These are phyloP conservation scores for Hebeloma cylindrosporum DNA, from an alignment of 768 basidiomycete genomes.

Conservation along the genomic window DNA sequence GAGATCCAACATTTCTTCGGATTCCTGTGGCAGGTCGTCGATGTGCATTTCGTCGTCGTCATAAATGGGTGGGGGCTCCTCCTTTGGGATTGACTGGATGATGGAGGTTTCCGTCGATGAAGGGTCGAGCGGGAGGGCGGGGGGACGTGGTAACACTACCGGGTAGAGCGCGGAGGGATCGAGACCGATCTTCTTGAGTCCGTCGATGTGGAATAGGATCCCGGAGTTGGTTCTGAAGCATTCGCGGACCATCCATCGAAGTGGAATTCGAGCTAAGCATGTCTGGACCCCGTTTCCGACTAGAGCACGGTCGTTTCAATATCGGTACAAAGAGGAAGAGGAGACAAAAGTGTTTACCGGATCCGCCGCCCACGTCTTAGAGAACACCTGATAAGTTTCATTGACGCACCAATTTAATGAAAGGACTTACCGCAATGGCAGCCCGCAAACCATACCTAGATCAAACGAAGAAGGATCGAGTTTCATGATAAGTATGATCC, in stretches of 20 bases:
- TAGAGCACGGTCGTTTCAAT: not conserved
- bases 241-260: conserved; percentile 73
- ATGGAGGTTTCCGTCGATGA: conserved; percentile 21
- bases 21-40: conserved; percentile 6
- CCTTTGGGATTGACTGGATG: conserved; percentile 33
- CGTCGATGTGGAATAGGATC: conserved; percentile 53
- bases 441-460: conserved; percentile 36
- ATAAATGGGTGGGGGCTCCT: conserved; percentile 5
- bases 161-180: conserved; percentile 37
- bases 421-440: conserved; percentile 42
- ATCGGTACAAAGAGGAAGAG: not conserved
- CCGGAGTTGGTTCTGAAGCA: conserved; percentile 57
- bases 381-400: not conserved
- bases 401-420: not conserved
- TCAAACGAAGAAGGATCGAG: no score
- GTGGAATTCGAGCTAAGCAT: conserved; percentile 49
- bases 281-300: conserved; percentile 40
- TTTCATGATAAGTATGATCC: not conserved
- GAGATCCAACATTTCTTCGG: conserved; percentile 51
- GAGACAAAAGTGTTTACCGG: conserved; percentile 22
- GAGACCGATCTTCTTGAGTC: conserved; percentile 41
- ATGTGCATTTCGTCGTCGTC: conserved; percentile 1
- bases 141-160: conserved; percentile 38
- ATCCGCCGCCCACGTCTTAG: conserved; percentile 58
- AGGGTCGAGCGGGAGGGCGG: conserved; percentile 34